Conservation (phyloP, 176 grass and related monocot genomes). For the Carex cristatella region DNA sequence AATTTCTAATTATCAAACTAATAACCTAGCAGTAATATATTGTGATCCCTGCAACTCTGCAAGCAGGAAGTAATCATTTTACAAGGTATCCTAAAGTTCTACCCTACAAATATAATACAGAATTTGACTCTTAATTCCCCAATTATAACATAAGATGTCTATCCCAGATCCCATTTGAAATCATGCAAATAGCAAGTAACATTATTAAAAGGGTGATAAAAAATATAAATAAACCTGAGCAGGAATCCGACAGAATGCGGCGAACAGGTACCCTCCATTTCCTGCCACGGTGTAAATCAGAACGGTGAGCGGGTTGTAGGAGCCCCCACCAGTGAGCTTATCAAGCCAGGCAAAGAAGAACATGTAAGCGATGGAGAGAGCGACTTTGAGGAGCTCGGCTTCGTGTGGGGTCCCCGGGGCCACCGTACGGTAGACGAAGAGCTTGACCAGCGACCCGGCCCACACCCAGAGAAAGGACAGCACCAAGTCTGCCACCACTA, state of each 20-base stretch:
- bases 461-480: constrained; percentile 77
- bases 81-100: neutral
- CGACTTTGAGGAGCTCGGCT: constrained; percentile 61
- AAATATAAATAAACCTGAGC: constrained; percentile 51
- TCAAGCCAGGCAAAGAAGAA: constrained; percentile 91
- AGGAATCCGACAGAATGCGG: constrained; percentile 65
- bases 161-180: neutral
- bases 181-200: neutral
- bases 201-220: neutral
- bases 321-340: constrained; percentile 44
- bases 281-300: constrained; percentile 55
- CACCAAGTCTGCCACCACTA: constrained; percentile 53
- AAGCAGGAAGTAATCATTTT: neutral
- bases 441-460: constrained; percentile 73
- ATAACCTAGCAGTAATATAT: neutral
- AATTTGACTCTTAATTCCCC: neutral
- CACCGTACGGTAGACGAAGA: constrained; percentile 50
- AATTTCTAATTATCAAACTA: neutral
- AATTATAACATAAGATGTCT: neutral
- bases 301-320: constrained; percentile 82
- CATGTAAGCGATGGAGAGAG: constrained; percentile 76
- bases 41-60: neutral
- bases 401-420: constrained; percentile 36
- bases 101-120: neutral
- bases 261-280: constrained; percentile 50